These are phyloP conservation scores for Neohortaea acidophila DNA, from an alignment of 495 filamentous ascomycete species.

Conservation along the genomic window DNA sequence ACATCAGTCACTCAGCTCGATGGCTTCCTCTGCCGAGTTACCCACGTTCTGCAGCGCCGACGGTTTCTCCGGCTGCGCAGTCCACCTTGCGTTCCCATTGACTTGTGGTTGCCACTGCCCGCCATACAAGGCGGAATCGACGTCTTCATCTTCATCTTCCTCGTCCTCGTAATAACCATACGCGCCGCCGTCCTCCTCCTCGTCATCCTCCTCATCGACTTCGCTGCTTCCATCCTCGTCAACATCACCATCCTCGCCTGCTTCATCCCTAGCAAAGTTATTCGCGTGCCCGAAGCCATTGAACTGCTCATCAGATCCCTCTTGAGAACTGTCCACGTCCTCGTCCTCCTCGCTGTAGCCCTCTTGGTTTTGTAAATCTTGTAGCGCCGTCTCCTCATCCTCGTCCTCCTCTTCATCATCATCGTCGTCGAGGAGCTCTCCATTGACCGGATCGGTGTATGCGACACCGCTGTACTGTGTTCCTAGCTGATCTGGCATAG, in stretches of 20 bases:
- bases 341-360: background rate
- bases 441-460: slow-evolving; percentile 2
- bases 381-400: no score
- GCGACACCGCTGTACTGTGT: no score
- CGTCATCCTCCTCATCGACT: slow-evolving; percentile 6
- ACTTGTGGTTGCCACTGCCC: no score
- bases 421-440: slow-evolving; percentile 1
- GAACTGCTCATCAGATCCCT: no score
- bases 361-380: no score
- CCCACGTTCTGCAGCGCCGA: background rate
- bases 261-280: background rate
- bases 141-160: slow-evolving; percentile 4
- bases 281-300: background rate
- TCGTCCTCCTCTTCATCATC: slow-evolving; percentile 6
- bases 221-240: slow-evolving; percentile 1
- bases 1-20: slow-evolving; percentile 6
- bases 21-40: slow-evolving; percentile 3
- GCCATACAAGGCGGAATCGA: no score
- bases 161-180: slow-evolving; percentile 11
- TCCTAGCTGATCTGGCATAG: no score
- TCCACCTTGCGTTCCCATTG: background rate
- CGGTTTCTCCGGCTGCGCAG: background rate
- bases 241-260: slow-evolving; percentile 2
- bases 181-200: slow-evolving; percentile 4
- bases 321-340: background rate